Conservation (phyloP, 768 basidiomycete species). For the Boletus vermiculosoides region DNA sequence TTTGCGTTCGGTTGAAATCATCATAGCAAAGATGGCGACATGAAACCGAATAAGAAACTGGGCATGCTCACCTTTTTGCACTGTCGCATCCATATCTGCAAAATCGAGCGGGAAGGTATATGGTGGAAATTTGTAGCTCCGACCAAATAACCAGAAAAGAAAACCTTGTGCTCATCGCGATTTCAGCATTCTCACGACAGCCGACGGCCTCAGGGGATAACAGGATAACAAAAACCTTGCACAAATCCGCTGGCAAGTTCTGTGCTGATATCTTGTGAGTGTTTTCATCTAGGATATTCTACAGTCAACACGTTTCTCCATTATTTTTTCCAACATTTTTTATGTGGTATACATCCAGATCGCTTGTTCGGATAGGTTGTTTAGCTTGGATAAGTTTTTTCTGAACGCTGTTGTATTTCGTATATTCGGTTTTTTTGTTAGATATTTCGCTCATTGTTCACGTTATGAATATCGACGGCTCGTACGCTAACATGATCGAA, state of each 20-base stretch:
- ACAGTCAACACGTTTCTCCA: neutral
- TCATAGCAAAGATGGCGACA: constrained; percentile 8
- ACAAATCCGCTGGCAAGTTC: constrained; percentile 21
- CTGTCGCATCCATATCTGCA: neutral
- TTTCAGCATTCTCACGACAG: constrained; percentile 38
- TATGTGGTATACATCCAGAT: constrained; percentile 14
- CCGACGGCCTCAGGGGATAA: constrained; percentile 37
- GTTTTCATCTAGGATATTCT: constrained; percentile 14
- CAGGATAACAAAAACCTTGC: constrained; percentile 33
- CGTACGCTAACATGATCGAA: constrained; percentile 28
- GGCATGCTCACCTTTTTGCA: constrained; percentile 18
- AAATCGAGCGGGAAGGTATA: constrained; percentile 3
- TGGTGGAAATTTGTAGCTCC: constrained; percentile 27
- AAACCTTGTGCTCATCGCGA: constrained; percentile 25
- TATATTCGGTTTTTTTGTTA: constrained; percentile 35
- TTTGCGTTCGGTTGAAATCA: constrained; percentile 36
- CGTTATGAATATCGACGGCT: constrained; percentile 20
- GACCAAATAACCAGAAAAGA: constrained; percentile 30
- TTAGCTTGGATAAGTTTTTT: constrained; percentile 37
- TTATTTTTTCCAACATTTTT: constrained; percentile 16
- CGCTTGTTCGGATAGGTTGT: constrained; percentile 28
- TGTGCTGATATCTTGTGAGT: constrained; percentile 27
- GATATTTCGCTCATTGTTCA: constrained; percentile 26
- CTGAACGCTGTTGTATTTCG: constrained; percentile 27
- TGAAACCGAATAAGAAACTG: neutral